Evolutionary conservation across 73 alveolate species (phyloP).

Genomic region (Paramecium pentaurelia): DNA sequence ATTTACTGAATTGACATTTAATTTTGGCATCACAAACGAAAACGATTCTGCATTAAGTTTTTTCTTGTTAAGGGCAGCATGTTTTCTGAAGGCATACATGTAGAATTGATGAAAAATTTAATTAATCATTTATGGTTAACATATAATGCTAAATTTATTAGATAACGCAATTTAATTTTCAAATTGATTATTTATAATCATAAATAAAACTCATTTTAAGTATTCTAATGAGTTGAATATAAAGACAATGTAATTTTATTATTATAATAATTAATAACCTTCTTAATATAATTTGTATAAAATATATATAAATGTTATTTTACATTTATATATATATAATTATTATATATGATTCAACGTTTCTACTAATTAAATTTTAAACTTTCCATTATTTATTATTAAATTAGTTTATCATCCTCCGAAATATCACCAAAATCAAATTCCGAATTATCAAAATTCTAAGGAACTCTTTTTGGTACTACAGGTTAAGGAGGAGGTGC

Average conservation of each 20-base stretch:
- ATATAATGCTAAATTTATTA: background rate
- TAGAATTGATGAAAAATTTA: background rate
- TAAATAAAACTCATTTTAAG: background rate
- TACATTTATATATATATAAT: background rate
- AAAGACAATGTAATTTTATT: background rate
- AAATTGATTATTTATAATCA: background rate
- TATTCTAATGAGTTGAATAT: too few relatives aligned
- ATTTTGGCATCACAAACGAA: slow-evolving; percentile 2
- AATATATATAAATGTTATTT: background rate
- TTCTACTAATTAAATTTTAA: background rate
- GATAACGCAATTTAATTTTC: background rate
- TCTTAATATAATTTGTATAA: background rate
- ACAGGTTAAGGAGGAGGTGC: background rate
- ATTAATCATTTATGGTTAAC: background rate
- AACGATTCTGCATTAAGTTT: background rate
- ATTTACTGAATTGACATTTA: background rate
- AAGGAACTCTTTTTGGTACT: background rate
- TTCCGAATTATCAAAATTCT: background rate
- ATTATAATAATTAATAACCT: too few relatives aligned
- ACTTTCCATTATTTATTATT: background rate
- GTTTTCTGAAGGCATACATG: background rate
- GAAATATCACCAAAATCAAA: background rate
- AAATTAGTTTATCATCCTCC: background rate
- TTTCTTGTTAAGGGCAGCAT: background rate
- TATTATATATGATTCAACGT: background rate